Evolutionary conservation across 306 rosid genomes (phyloP), one percentile per base, ranked within the genome.

Genomic region (Lagenaria siceraria): DNA sequence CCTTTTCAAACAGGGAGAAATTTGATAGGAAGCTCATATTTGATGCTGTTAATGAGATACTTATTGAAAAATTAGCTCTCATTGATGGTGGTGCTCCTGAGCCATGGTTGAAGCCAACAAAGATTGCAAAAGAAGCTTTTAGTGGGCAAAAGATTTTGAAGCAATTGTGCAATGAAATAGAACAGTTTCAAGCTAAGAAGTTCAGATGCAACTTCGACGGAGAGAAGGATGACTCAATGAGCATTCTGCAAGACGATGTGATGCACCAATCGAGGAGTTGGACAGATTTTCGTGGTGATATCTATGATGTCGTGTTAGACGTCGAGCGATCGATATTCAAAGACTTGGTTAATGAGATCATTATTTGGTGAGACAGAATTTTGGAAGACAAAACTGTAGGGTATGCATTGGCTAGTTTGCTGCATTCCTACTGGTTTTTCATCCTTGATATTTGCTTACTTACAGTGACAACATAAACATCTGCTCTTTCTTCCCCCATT

Each of bases 31-130:
- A 87, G 64, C 93, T 94, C 86, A 84, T 94, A 66, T 92, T 94
- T 58, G 96, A 94, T 78, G 85, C 90, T 56, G 93, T 94, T 62
- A 94, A 94, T 43, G 98, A 94, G 77, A 86, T 94, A 69, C 91
- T 91, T 36, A 83, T 79, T 11, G 81, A 65, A 48, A 91, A 92
- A 80, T 65, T 91, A 79, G 79, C 82, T 12, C 79, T 68, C 46
- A 54, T 74, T 36, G 59, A 71, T 48, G 62, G 87, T 71, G 81
- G 77, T 62, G 74, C 84, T 35, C 71, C 72, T 1, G 95, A 85
- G 78, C 95, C 87, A 42, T 84, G 93, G 94, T 71, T 79, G 86
- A 89, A 78, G 65, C 89, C 90, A 27, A 58, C 55, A 82, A 88
- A 76, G 77, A 87, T 92, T 59, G 78, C 87, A 14, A 89, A 86